A percentile compares a stretch with the other conserved stretches of the same genome.
Evolutionary conservation across 2,329 filamentous ascomycete genomes (phyloP).

Genomic region (Exserohilum turcica): DNA sequence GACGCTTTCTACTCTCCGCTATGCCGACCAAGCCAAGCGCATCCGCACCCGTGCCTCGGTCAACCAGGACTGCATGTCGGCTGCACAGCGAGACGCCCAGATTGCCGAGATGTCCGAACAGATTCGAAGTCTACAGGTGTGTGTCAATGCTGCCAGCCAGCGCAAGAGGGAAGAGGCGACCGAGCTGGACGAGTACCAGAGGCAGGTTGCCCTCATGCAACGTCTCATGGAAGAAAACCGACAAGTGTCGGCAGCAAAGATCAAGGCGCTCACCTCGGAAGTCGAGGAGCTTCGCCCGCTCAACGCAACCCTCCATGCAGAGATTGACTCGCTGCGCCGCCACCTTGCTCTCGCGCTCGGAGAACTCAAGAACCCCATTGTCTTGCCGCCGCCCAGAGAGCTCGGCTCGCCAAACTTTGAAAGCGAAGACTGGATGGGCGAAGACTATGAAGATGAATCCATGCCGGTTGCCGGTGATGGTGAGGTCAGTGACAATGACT

Average conservation of each 20-base stretch:
- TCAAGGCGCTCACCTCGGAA: constrained; percentile 71
- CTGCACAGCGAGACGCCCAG: constrained; percentile 91
- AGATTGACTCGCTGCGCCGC: constrained; percentile 86
- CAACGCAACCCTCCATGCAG: constrained; percentile 62
- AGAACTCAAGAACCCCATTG: constrained; percentile 90
- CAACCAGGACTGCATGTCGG: constrained; percentile 92
- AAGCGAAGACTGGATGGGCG: constrained; percentile 35
- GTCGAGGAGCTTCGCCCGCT: constrained; percentile 55
- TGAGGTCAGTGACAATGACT: constrained; percentile 45
- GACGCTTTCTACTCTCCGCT: constrained; percentile 91
- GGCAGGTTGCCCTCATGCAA: constrained; percentile 86
- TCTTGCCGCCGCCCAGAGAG: constrained; percentile 52
- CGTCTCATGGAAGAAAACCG: constrained; percentile 93
- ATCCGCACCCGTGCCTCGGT: constrained; percentile 93
- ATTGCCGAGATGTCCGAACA: constrained; percentile 95
- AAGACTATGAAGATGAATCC: constrained; percentile 34
- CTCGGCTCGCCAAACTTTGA: constrained; percentile 40
- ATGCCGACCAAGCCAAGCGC: constrained; percentile 95
- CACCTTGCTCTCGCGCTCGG: constrained; percentile 86
- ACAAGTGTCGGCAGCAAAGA: constrained; percentile 91
- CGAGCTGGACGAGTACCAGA: constrained; percentile 91
- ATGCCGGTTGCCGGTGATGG: constrained; percentile 37
- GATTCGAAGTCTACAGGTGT: constrained; percentile 83
- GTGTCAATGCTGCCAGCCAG: constrained; percentile 61
- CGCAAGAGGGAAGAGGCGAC: constrained; percentile 82